Conservation (phyloP, 129 eudicot genomes). For the Pittosporum tobira region DNA sequence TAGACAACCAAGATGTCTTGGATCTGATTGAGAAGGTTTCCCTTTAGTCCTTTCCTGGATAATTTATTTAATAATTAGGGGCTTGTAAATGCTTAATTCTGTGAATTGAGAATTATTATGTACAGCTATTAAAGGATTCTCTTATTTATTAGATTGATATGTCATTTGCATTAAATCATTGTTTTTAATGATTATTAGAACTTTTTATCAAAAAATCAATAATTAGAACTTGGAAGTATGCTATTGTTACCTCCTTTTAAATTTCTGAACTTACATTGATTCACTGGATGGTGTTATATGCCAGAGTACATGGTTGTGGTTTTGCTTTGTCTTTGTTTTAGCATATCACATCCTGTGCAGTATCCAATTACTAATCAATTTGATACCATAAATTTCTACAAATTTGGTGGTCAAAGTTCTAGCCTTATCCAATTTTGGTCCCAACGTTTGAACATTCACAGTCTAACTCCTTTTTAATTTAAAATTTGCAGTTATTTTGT, state of each 20-base stretch:
- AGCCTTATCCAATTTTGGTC: too few relatives aligned
- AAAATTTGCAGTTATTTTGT: background rate
- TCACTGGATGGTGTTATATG: too few relatives aligned
- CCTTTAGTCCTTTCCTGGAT: background rate
- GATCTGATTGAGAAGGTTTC: conserved; percentile 93
- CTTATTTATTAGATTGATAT: background rate
- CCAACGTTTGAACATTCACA: too few relatives aligned
- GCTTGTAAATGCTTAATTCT: background rate
- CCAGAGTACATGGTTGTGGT: background rate
- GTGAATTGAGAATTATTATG: too few relatives aligned
- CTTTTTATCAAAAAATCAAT: too few relatives aligned
- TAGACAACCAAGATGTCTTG: conserved; percentile 95
- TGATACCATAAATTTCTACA: background rate
- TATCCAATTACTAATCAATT: background rate
- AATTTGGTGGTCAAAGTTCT: too few relatives aligned
- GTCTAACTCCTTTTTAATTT: background rate
- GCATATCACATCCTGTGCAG: background rate
- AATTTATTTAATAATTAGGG: background rate
- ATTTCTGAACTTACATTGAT: too few relatives aligned
- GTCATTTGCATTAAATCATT: background rate
- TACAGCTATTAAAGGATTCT: too few relatives aligned
- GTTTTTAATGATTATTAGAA: background rate
- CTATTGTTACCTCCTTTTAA: too few relatives aligned
- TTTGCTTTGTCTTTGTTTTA: background rate
- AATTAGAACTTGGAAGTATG: background rate